Base-by-base conservation (phyloP, 2,329 filamentous ascomycete genomes). In the Clonostachys solani region DNA sequence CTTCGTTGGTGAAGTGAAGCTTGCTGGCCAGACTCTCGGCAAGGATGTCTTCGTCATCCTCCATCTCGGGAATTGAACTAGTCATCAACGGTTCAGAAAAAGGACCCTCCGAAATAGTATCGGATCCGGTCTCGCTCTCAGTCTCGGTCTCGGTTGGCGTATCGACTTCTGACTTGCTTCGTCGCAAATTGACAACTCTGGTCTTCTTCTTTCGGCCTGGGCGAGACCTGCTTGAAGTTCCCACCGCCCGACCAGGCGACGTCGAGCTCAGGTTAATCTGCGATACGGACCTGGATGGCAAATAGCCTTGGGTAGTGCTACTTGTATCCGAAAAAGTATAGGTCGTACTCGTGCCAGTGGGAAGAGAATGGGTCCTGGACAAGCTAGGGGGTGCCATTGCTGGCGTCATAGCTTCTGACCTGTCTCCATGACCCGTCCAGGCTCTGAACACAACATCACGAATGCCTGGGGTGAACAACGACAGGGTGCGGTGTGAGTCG, bases 391-490 rank as follows among this genome's bases (percentile, higher is more conserved):
- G 72, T 12, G 71, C 62, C 16, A 72, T 56, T 4, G 69, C 63
- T 9, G 77, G 72, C 9, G 69, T 74, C 63, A 76, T 61, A 48
- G 73, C 60, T 49, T 94, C 88, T 40, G 75, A 75, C 49, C 83
- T 77, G 51, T 96, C 91, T 44, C 81, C 77, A 35, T 86, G 82
- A 38, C 87, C 87, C 15, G 92, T 89, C 89, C 92, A 96, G 33
- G 92, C 94, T 50, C 94, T 82, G 65, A 95, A 96, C 23, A 97
- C 86, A 5, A 89, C 89, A 64, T 97, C 90, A 45, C 83, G 77
- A 49, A 97, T 92, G n/a, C 86, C 83, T 0, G 92, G 91, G 2
- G 92, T 96, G 62, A 95, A 95, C 1, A 97, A 74, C 5, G 92
- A 95, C 34, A 97, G 71, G 0, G 94, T 97, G 43, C 89, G 84